Conservation (phyloP, 2,329 filamentous ascomycete genomes). For the Hypomyces perniciosus region DNA sequence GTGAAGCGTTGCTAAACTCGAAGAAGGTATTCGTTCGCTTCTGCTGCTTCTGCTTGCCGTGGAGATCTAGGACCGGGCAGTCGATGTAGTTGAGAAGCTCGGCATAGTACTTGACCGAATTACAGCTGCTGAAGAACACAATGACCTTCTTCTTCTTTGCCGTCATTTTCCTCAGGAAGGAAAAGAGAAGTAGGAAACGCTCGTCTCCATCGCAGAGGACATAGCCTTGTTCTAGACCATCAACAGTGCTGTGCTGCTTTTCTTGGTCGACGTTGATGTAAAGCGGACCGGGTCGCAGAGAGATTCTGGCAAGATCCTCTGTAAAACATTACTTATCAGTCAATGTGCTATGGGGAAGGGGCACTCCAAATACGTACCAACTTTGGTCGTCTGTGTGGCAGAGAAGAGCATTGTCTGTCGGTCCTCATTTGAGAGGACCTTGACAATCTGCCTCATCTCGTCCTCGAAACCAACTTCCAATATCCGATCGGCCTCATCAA, state of each 20-base stretch:
- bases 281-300: conserved; percentile 79
- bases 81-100: conserved; percentile 98
- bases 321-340: conserved; percentile 1
- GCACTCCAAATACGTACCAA: conserved; percentile 35
- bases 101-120: conserved; percentile 91
- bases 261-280: conserved; percentile 96
- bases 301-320: conserved; percentile 92
- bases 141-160: conserved; percentile 96
- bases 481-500: conserved; percentile 95
- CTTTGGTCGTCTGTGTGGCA: conserved; percentile 96
- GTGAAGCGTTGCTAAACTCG: conserved; percentile 73
- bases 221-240: conserved; percentile 92
- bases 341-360: neutral
- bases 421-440: conserved; percentile 81
- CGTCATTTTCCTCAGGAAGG: conserved; percentile 71
- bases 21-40: conserved; percentile 99
- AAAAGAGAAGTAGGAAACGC: conserved; percentile 88
- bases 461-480: conserved; percentile 98
- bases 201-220: conserved; percentile 90
- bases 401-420: conserved; percentile 98
- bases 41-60: conserved; percentile 97
- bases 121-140: conserved; percentile 90
- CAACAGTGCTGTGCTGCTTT: conserved; percentile 86
- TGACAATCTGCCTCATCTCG: conserved; percentile 94
- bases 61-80: conserved; percentile 76